Evolutionary conservation across 116 monocot species (phyloP).

Genomic region (Posidonia oceanica): DNA sequence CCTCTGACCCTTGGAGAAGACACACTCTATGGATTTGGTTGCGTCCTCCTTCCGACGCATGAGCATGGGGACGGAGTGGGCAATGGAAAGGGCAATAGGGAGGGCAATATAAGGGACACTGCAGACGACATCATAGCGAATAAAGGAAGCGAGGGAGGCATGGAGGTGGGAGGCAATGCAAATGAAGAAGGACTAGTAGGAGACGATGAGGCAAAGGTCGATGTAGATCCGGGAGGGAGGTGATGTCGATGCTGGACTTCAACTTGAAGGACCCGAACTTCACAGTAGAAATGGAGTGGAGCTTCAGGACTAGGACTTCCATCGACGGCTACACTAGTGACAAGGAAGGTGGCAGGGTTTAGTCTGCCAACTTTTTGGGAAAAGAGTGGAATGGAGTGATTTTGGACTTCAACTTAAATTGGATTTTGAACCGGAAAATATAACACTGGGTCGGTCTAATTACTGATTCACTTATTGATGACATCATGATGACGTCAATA

Average conservation of each 20-base stretch:
- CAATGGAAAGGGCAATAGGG: constrained; percentile 79
- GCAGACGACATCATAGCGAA: constrained; percentile 54
- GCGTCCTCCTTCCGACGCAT: no score
- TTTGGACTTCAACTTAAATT: no score
- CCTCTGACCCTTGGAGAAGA: constrained; percentile 40
- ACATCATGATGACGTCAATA: no score
- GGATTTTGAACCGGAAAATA: no score
- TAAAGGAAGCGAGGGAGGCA: constrained; percentile 11
- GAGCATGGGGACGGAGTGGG: constrained; percentile 74
- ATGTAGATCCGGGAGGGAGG: constrained; percentile 95
- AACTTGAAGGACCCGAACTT: constrained; percentile 91
- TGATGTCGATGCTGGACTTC: constrained; percentile 91
- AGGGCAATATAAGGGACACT: constrained; percentile 78
- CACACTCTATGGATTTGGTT: constrained; percentile 80
- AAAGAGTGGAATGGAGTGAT: no score
- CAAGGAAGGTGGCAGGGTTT: not conserved
- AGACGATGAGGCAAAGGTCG: constrained; percentile 90
- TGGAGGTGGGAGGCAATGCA: constrained; percentile 34
- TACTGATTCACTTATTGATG: no score
- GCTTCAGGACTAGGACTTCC: constrained; percentile 61
- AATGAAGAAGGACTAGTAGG: constrained; percentile 48
- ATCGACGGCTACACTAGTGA: constrained; percentile 1
- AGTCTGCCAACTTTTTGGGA: no score
- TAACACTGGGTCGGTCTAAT: no score
- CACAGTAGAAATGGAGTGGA: constrained; percentile 67